These are phyloP conservation scores for Rhizopus delemar DNA, from an alignment of 371 early-diverging fungal species.

Conservation along the genomic window DNA sequence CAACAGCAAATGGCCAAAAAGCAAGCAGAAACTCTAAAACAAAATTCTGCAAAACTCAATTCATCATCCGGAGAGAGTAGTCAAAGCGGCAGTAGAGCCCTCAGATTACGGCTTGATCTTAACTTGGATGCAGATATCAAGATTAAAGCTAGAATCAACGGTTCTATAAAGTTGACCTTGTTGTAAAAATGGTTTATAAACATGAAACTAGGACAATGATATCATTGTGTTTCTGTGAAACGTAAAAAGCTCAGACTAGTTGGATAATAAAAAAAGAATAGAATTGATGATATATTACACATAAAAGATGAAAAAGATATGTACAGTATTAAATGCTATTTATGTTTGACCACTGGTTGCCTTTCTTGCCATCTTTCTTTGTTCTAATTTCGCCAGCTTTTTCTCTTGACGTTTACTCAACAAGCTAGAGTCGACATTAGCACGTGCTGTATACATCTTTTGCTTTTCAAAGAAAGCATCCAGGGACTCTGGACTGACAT, in stretches of 20 bases:
- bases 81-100: conserved; percentile 4
- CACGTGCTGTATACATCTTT: conserved; percentile 26
- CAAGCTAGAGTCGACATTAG: conserved; percentile 1
- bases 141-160: conserved; percentile 21
- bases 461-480: conserved; percentile 52
- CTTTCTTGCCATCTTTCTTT: conserved; percentile 40
- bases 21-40: conserved; percentile 16
- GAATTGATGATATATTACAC: too few relatives aligned
- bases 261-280: too few relatives aligned
- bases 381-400: conserved; percentile 55
- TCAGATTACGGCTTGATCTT: conserved; percentile 21
- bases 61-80: conserved; percentile 12
- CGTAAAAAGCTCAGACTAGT: neutral
- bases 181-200: conserved; percentile 4
- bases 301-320: too few relatives aligned
- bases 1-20: conserved; percentile 16
- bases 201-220: neutral
- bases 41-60: conserved; percentile 3
- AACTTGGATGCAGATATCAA: conserved; percentile 27
- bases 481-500: conserved; percentile 54
- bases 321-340: too few relatives aligned
- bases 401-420: conserved; percentile 55
- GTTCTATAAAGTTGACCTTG: conserved; percentile 20
- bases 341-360: neutral
- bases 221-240: too few relatives aligned